Conservation (phyloP, 768 basidiomycete species). For the Suillus brevipes region DNA sequence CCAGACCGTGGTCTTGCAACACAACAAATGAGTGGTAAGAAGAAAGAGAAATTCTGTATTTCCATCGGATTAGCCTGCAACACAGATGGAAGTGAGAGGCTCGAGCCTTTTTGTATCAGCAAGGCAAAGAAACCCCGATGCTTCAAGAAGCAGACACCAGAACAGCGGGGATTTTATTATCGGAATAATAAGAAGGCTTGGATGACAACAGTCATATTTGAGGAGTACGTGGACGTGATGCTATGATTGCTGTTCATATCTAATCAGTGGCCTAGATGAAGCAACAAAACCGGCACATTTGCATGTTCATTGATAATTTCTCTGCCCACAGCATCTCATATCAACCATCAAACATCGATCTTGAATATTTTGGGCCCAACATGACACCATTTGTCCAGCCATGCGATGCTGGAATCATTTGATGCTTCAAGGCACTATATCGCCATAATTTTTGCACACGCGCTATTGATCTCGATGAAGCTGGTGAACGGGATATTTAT, state of each 20-base stretch:
- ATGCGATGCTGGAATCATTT: constrained; percentile 8
- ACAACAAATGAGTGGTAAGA: not conserved
- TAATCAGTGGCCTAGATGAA: no score
- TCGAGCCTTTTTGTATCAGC: no score
- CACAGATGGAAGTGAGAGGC: not conserved
- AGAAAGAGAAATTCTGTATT: not conserved
- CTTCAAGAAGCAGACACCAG: no score
- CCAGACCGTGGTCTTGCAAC: not conserved
- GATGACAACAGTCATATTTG: not conserved
- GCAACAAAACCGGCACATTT: constrained; percentile 10
- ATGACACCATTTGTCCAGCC: constrained; percentile 8
- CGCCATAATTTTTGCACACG: not conserved
- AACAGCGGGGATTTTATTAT: no score
- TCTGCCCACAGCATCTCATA: constrained; percentile 10
- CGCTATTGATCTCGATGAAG: no score
- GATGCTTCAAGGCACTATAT: constrained; percentile 28
- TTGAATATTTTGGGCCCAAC: constrained; percentile 5
- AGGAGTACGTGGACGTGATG: no score
- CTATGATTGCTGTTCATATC: no score
- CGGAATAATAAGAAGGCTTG: no score
- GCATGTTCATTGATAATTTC: constrained; percentile 11
- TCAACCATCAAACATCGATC: constrained; percentile 8
- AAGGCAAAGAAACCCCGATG: no score
- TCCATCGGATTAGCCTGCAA: not conserved
- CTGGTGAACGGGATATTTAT: no score